Evolutionary conservation across 257 asterid species (phyloP).

Genomic region (Penstemon eatonii): DNA sequence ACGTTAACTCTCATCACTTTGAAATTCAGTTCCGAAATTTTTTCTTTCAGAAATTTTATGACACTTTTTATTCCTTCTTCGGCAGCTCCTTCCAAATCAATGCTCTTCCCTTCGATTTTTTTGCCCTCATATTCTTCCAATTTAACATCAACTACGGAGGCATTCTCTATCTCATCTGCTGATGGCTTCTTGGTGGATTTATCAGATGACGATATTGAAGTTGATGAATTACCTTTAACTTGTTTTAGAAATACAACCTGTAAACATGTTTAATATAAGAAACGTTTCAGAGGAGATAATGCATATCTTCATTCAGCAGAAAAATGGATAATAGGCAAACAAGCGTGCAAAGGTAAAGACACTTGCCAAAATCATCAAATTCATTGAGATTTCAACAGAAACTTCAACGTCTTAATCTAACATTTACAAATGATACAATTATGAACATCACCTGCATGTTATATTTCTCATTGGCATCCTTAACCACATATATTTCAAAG

Average conservation of each 20-base stretch:
- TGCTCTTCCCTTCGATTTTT: conserved; percentile 59
- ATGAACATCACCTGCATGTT: conserved; percentile 66
- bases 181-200: conserved; percentile 58
- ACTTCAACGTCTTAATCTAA: not conserved
- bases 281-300: conserved; percentile 21
- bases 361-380: not conserved
- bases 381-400: conserved; percentile 3
- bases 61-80: conserved; percentile 88
- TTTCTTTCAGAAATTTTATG: conserved; percentile 83
- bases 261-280: conserved; percentile 29
- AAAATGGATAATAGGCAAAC: conserved; percentile 3
- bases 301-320: conserved; percentile 21
- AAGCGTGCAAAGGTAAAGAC: not conserved
- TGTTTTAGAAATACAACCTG: conserved; percentile 84
- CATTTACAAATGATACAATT: not conserved
- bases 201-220: conserved; percentile 49
- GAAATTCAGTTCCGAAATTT: conserved; percentile 82
- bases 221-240: conserved; percentile 48
- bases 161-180: conserved; percentile 53
- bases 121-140: conserved; percentile 60
- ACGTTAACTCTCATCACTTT: conserved; percentile 67
- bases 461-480: conserved; percentile 63
- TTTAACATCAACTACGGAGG: conserved; percentile 64
- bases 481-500: conserved; percentile 85
- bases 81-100: conserved; percentile 77